Conservation (phyloP, 1,139 yeast genomes). For the Candida sp. region DNA sequence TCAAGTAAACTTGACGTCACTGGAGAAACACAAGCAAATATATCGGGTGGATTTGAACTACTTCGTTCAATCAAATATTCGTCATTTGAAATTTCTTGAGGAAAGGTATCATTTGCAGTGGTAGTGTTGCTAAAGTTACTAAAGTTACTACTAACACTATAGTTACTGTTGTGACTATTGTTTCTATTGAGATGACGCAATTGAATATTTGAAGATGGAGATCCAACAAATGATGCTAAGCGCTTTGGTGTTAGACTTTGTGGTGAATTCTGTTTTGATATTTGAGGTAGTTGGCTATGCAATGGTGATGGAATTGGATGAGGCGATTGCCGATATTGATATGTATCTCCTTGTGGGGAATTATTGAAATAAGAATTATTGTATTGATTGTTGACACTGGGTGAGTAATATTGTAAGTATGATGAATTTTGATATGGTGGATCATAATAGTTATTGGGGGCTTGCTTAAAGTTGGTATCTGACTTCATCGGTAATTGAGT, state of each 20-base stretch:
- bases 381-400: background rate
- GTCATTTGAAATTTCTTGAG: background rate
- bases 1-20: slow-evolving; percentile 7
- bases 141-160: background rate
- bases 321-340: background rate
- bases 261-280: background rate
- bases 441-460: background rate
- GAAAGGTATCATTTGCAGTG: background rate
- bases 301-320: background rate
- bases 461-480: background rate
- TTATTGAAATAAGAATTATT: background rate
- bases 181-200: background rate
- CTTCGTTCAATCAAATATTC: background rate
- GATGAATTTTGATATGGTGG: background rate
- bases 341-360: background rate
- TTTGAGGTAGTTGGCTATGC: background rate
- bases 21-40: slow-evolving; percentile 13
- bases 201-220: background rate
- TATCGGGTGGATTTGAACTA: slow-evolving; percentile 6
- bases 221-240: background rate
- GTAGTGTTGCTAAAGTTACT: background rate
- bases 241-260: background rate
- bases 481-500: background rate
- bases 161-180: background rate
- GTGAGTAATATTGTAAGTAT: background rate